A percentile compares a stretch with the other conserved stretches of the same genome.
phyloP scores from a whole-genome alignment of 2,329 filamentous ascomycete species.

The Rhynchosporium agropyri region DNA sequence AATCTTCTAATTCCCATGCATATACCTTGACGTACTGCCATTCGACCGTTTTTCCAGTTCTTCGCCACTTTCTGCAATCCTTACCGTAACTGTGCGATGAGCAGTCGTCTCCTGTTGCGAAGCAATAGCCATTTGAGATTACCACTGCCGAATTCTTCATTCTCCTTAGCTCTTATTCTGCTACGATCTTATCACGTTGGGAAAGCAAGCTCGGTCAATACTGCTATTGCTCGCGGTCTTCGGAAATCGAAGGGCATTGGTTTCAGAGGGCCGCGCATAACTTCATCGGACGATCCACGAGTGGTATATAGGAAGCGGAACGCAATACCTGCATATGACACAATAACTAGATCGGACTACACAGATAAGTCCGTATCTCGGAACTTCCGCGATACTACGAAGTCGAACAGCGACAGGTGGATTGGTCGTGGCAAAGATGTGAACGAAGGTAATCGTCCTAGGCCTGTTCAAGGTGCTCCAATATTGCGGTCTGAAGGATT shows the following conservation, averaged over 20 bases:
- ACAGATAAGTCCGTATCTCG: not conserved
- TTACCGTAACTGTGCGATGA: conserved; percentile 13
- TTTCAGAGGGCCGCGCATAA: conserved; percentile 35
- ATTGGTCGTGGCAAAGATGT: not conserved
- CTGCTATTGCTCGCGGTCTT: conserved; percentile 70
- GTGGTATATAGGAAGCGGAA: conserved; percentile 31
- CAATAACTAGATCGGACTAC: not conserved
- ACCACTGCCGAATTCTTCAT: not conserved
- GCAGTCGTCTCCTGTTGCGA: conserved; percentile 6
- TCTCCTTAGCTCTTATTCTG: conserved; percentile 9
- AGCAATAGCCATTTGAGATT: not conserved
- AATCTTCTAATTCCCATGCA: no score
- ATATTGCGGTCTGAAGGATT: not conserved
- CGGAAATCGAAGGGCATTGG: conserved; percentile 49
- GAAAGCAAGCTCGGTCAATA: conserved; percentile 60
- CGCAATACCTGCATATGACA: conserved; percentile 15
- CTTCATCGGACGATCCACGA: conserved; percentile 22
- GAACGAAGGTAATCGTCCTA: not conserved
- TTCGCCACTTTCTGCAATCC: no score
- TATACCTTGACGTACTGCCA: no score
- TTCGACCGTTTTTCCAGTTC: no score
- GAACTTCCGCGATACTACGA: not conserved
- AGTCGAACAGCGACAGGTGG: not conserved
- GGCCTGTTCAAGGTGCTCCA: not conserved
- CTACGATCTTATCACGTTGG: conserved; percentile 27